Evolutionary conservation across 192 early-diverging fungal genomes (phyloP), one percentile per base, ranked within the genome.

Genomic region (Coemansia sp.): DNA sequence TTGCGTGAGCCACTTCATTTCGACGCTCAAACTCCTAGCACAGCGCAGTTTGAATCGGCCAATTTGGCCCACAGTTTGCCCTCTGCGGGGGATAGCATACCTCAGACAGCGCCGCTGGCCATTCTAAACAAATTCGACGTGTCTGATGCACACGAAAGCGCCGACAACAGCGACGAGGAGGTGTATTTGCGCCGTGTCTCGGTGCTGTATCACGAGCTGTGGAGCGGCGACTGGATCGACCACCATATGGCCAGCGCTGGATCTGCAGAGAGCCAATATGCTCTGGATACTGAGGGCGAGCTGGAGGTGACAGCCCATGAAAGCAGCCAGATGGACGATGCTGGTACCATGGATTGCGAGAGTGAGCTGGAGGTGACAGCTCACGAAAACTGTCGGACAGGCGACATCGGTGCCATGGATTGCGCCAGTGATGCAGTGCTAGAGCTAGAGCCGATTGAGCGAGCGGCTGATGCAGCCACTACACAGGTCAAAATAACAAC

Each of bases 181-280:
- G 44, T 70, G 51, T 80, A 80, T 26, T 37, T 80, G 64, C 67
- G 77, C n/a, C 77, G 71, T 21, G 77, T 71, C 11, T 80, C 77
- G 5, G 64, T 74, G 3, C 68, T 80, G 25, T 80, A 80, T 52
- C 77, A 80, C 12, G 77, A 80, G 65, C 60, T 80, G 51, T 80
- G 77, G 77, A 71, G 38, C 64, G 62, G 60, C 38, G 77, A 80
- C 42, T 80, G 77, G 77, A 47, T 68, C 20, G 77, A 80, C n/a
- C 42, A 58, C 12, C 68, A 67, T 47, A 17, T 65, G 3, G 12
- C 26, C 15, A 34, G 40, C 51, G 38, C 51, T 10, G 47, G 47
- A 6, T 17, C 7, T 8, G 7, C 19, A 8, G n/a, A 48, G 20
- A 20, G 17, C 19, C 7, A 7, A 7, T 19, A 48, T 8, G 15